These are phyloP conservation scores for Verticillium alfalfae DNA, from an alignment of 2,329 filamentous ascomycete species.

Conservation along the genomic window DNA sequence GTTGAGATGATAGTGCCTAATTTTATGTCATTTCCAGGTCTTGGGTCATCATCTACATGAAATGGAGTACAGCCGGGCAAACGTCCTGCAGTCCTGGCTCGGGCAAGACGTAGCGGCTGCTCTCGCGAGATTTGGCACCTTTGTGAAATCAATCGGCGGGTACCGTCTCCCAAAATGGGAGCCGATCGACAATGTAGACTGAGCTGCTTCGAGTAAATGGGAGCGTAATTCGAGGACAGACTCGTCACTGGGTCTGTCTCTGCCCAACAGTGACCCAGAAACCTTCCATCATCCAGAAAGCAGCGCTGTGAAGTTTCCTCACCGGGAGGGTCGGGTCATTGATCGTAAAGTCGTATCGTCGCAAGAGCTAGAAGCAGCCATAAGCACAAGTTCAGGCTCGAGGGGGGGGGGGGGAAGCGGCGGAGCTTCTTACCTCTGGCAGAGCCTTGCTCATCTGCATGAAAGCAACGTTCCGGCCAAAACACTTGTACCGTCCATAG, in stretches of 20 bases:
- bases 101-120: background rate
- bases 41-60: background rate
- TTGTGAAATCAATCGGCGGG: background rate
- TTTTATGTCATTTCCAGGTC: background rate
- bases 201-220: background rate
- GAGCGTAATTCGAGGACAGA: too few relatives aligned
- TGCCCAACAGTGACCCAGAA: slow-evolving; percentile 25
- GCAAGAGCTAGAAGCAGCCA: slow-evolving; percentile 17
- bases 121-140: background rate
- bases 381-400: background rate
- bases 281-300: slow-evolving; percentile 27
- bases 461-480: slow-evolving; percentile 40
- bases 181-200: background rate
- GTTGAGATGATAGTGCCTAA: background rate
- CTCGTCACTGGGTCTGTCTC: background rate
- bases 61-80: background rate
- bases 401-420: background rate
- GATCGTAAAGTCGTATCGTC: slow-evolving; percentile 25
- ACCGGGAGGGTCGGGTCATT: slow-evolving; percentile 25
- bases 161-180: background rate
- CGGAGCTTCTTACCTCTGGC: slow-evolving; percentile 31
- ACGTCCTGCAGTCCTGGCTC: background rate
- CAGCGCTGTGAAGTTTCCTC: slow-evolving; percentile 21
- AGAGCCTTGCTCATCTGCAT: slow-evolving; percentile 44
- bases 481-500: slow-evolving; percentile 35